A percentile compares a stretch with the other conserved stretches of the same genome.
Conservation (phyloP, 2,329 filamentous ascomycete genomes). For the Penicillium sp. region DNA sequence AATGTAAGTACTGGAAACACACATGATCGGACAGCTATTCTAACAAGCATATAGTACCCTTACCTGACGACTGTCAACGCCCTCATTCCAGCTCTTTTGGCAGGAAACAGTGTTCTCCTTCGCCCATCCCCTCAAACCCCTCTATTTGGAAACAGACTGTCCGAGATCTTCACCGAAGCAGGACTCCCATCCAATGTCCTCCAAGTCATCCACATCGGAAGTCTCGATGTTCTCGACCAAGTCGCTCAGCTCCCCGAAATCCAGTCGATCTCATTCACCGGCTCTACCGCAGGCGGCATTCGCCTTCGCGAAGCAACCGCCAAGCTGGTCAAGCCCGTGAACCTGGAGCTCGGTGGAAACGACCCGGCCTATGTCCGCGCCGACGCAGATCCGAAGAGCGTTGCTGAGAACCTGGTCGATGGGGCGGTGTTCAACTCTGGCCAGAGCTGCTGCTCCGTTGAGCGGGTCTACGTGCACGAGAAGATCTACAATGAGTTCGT, state of each 20-base stretch:
- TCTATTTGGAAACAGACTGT: constrained; percentile 74
- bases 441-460: constrained; percentile 87
- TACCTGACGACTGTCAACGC: constrained; percentile 88
- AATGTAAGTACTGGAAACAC: constrained; percentile 60
- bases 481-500: constrained; percentile 81
- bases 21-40: constrained; percentile 6
- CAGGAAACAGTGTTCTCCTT: constrained; percentile 84
- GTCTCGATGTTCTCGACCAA: constrained; percentile 67
- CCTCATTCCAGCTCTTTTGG: constrained; percentile 77
- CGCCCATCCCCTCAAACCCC: constrained; percentile 92
- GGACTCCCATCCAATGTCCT: constrained; percentile 76
- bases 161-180: constrained; percentile 68
- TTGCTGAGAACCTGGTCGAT: constrained; percentile 85
- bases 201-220: constrained; percentile 82
- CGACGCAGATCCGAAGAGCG: constrained; percentile 82
- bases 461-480: constrained; percentile 81
- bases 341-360: constrained; percentile 86
- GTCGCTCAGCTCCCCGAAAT: constrained; percentile 71
- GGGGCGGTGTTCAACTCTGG: constrained; percentile 90
- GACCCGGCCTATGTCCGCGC: constrained; percentile 80
- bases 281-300: constrained; percentile 78
- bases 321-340: constrained; percentile 74
- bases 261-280: constrained; percentile 80
- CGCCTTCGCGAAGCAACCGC: constrained; percentile 76
- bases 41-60: constrained; percentile 62